phyloP scores from a whole-genome alignment of 1,284 basidiomycete species.

The Porogramme epimiltina region DNA sequence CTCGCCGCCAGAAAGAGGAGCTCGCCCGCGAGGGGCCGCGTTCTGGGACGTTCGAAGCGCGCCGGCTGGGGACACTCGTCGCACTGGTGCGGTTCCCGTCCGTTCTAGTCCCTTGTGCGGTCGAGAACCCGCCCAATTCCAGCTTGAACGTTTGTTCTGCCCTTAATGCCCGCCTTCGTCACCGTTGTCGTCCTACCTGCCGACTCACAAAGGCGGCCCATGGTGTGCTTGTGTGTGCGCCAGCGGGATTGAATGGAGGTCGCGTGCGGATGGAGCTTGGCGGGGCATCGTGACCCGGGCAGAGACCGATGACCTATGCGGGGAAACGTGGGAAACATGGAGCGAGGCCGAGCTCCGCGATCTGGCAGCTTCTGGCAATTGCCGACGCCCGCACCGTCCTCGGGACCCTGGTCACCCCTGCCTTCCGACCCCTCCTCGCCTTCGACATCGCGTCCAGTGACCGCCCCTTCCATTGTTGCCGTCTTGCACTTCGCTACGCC shows the following conservation, averaged over 20 bases:
- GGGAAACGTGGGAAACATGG: constrained; percentile 23
- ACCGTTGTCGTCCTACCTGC: too few relatives aligned
- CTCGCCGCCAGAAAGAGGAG: constrained; percentile 5
- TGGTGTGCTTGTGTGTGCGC: not conserved
- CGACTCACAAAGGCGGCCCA: too few relatives aligned
- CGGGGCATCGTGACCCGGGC: constrained; percentile 6
- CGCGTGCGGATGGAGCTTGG: constrained; percentile 14
- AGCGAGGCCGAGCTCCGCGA: too few relatives aligned
- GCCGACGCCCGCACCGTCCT: constrained; percentile 6
- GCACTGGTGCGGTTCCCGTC: constrained; percentile 12
- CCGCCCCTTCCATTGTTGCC: too few relatives aligned
- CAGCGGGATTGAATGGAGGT: not conserved
- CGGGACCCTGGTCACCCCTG: constrained; percentile 14
- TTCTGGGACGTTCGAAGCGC: constrained; percentile 21
- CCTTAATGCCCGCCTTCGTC: not conserved
- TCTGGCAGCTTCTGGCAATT: constrained; percentile 6
- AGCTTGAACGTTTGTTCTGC: not conserved
- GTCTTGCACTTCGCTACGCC: not conserved
- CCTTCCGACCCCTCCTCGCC: not conserved
- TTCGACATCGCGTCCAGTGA: too few relatives aligned
- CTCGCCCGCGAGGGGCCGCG: constrained; percentile 7
- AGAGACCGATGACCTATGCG: constrained; percentile 22
- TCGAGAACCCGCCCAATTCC: not conserved
- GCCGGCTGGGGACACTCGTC: not conserved
- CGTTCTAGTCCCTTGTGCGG: constrained; percentile 16